These are phyloP conservation scores for Xerocomus nothofagi DNA, from an alignment of 1,284 basidiomycete species.

Conservation along the genomic window DNA sequence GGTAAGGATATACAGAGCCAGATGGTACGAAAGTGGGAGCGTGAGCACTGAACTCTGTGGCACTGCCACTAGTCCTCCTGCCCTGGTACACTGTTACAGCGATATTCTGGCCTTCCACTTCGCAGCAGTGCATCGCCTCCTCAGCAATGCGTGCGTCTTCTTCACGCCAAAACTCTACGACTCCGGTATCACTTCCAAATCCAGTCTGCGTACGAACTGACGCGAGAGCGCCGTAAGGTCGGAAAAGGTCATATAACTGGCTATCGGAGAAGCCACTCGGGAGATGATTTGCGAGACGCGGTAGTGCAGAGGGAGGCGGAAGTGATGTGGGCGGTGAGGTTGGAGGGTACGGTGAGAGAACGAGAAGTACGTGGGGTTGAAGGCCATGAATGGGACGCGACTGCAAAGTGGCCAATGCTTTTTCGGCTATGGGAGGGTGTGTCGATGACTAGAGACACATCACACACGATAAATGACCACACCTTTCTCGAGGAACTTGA, in stretches of 20 bases:
- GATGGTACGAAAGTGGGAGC: constrained; percentile 76
- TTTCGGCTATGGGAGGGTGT: constrained; percentile 63
- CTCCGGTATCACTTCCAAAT: constrained; percentile 69
- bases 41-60: constrained; percentile 66
- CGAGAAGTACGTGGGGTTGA: constrained; percentile 55
- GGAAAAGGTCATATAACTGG: constrained; percentile 76
- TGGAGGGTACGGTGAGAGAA: constrained; percentile 73
- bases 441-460: constrained; percentile 9
- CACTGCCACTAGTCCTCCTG: constrained; percentile 51
- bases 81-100: constrained; percentile 75
- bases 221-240: constrained; percentile 70
- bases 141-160: constrained; percentile 80
- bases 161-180: constrained; percentile 87
- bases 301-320: constrained; percentile 69
- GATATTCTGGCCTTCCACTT: constrained; percentile 78
- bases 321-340: constrained; percentile 68
- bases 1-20: constrained; percentile 55
- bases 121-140: constrained; percentile 76
- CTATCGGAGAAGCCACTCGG: constrained; percentile 66
- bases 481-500: constrained; percentile 78
- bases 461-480: constrained; percentile 27
- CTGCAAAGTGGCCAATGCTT: constrained; percentile 80
- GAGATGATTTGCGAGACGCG: constrained; percentile 77
- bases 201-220: constrained; percentile 69
- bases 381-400: constrained; percentile 65